These are phyloP conservation scores for Hygrocybe punicea DNA, from an alignment of 768 basidiomycete species.

Conservation along the genomic window DNA sequence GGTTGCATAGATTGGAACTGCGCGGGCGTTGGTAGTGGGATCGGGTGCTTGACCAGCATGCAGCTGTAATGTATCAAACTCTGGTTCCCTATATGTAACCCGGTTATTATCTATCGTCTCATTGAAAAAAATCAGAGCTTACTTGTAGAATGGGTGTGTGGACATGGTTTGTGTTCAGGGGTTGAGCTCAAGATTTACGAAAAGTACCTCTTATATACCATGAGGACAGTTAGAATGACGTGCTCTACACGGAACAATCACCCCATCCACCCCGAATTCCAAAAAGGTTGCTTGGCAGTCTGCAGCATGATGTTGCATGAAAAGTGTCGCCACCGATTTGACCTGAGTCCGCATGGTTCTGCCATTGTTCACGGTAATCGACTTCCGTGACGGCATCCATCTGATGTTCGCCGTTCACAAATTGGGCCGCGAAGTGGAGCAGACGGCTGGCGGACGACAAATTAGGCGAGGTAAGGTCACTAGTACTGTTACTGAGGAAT, in stretches of 20 bases:
- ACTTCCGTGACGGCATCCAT: too few relatives aligned
- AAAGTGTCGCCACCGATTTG: too few relatives aligned
- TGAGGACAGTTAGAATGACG: not conserved
- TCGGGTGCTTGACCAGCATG: slow-evolving; percentile 72
- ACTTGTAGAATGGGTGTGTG: slow-evolving; percentile 16
- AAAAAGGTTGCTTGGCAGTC: too few relatives aligned
- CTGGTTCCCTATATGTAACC: slow-evolving; percentile 45
- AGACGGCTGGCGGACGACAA: too few relatives aligned
- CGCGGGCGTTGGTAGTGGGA: slow-evolving; percentile 65
- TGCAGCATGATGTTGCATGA: too few relatives aligned
- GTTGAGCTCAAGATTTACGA: not conserved
- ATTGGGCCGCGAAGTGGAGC: too few relatives aligned
- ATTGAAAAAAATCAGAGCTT: not conserved
- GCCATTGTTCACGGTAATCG: too few relatives aligned
- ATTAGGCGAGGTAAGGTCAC: too few relatives aligned
- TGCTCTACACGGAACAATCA: not conserved
- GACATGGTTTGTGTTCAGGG: slow-evolving; percentile 8
- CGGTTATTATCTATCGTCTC: not conserved
- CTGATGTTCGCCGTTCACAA: too few relatives aligned
- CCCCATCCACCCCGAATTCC: slow-evolving; percentile 5
- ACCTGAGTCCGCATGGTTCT: too few relatives aligned
- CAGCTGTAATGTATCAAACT: slow-evolving; percentile 77
- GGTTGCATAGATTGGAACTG: slow-evolving; percentile 73
- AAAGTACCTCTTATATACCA: not conserved
- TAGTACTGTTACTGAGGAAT: too few relatives aligned